Conservation (phyloP, 2,329 filamentous ascomycete genomes). For the Venturia oleaginea region DNA sequence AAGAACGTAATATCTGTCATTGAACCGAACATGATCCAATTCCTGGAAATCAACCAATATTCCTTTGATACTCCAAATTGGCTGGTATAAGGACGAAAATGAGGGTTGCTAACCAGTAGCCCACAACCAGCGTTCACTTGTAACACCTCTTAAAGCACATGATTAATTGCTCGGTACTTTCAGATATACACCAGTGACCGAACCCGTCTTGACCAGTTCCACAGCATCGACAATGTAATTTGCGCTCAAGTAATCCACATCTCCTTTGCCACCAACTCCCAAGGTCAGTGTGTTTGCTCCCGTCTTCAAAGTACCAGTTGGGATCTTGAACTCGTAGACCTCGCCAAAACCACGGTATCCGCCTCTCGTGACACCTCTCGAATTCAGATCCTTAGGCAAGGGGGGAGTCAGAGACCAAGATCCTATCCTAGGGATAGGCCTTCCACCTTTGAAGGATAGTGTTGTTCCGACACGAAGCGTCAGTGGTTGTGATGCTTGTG, state of each 20-base stretch:
- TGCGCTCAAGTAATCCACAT: slow-evolving; percentile 46
- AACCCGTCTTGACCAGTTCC: neutral
- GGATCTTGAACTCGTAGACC: slow-evolving; percentile 53
- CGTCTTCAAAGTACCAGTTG: slow-evolving; percentile 48
- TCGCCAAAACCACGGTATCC: slow-evolving; percentile 57
- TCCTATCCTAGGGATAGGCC: slow-evolving; percentile 51
- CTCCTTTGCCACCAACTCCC: slow-evolving; percentile 48
- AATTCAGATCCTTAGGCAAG: slow-evolving; percentile 54
- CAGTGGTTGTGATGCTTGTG: slow-evolving; percentile 37
- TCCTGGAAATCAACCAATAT: too few species aligned
- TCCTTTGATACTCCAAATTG: too few species aligned
- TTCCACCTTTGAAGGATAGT: slow-evolving; percentile 49
- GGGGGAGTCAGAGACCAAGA: slow-evolving; percentile 41
- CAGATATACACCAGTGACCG: too few species aligned
- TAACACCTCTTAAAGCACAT: too few species aligned
- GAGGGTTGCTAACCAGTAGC: too few species aligned
- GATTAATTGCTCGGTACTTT: too few species aligned
- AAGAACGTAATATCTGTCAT: too few species aligned
- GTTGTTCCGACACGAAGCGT: slow-evolving; percentile 59
- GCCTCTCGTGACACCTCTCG: slow-evolving; percentile 55
- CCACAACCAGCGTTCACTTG: too few species aligned
- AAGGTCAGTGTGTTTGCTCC: slow-evolving; percentile 56
- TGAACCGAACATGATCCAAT: too few species aligned
- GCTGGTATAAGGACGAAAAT: too few species aligned
- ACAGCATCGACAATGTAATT: slow-evolving; percentile 33